Conservation (phyloP, 169 alveolate genomes). For the Eimeria maxima region DNA sequence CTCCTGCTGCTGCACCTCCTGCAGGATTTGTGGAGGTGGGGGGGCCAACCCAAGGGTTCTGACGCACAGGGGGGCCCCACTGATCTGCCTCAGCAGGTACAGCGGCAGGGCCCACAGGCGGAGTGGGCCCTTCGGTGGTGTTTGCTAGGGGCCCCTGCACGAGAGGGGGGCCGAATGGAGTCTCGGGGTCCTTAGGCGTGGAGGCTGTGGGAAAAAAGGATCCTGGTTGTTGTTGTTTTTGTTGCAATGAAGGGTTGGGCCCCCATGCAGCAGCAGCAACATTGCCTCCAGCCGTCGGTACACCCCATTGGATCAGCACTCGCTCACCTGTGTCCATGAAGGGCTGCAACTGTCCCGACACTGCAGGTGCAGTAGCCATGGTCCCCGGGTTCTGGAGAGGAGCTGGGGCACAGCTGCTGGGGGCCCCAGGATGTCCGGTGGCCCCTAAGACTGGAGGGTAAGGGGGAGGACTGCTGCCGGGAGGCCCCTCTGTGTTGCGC, state of each 20-base stretch:
- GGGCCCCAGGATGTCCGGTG: conserved; percentile 6
- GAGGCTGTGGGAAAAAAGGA: not conserved
- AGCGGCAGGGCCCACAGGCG: not conserved
- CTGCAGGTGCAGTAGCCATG: not conserved
- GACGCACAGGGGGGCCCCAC: conserved; percentile 21
- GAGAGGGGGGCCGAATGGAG: conserved; percentile 7
- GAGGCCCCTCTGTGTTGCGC: not conserved
- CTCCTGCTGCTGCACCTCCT: not conserved
- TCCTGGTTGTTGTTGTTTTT: not conserved
- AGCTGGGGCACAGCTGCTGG: not conserved
- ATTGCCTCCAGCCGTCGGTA: not conserved
- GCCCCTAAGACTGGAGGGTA: not conserved
- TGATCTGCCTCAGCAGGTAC: conserved; percentile 38
- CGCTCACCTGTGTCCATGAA: not conserved
- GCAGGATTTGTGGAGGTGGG: not conserved
- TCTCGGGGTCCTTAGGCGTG: not conserved
- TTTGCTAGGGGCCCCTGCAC: not conserved
- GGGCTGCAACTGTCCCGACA: not conserved
- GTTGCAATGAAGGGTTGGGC: not conserved
- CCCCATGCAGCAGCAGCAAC: conserved; percentile 36
- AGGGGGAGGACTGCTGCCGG: not conserved
- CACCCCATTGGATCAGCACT: conserved; percentile 18
- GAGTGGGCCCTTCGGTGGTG: not conserved
- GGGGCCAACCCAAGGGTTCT: conserved; percentile 45
- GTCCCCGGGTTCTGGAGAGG: not conserved